Evolutionary conservation across 2,329 filamentous ascomycete genomes (phyloP).

Genomic region (Fusarium sp.): DNA sequence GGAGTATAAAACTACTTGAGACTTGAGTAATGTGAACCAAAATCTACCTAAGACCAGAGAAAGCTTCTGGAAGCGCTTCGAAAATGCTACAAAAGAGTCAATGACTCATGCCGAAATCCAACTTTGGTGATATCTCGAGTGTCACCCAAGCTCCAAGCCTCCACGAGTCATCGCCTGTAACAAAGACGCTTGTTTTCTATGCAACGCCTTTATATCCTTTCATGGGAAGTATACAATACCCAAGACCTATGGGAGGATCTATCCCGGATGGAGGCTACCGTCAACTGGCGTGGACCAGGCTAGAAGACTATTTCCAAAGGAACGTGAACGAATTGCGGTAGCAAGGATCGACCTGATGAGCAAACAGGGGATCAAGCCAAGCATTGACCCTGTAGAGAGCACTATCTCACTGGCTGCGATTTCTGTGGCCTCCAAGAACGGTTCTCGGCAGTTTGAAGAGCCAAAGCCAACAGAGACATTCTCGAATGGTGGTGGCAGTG

Average conservation of each 20-base stretch:
- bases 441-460: not conserved
- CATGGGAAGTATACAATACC: slow-evolving; percentile 22
- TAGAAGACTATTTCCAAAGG: slow-evolving; percentile 3
- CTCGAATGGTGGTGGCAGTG: not conserved
- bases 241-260: slow-evolving; percentile 37
- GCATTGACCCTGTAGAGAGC: slow-evolving; percentile 15
- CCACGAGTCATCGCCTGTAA: slow-evolving; percentile 40
- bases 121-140: slow-evolving; percentile 36
- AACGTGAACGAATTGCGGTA: slow-evolving; percentile 16
- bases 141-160: not conserved
- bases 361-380: not conserved
- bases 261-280: slow-evolving; percentile 36
- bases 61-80: not conserved
- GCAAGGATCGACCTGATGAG: slow-evolving; percentile 4
- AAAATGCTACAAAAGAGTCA: not conserved
- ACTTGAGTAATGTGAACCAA: not conserved
- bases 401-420: slow-evolving; percentile 1
- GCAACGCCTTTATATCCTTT: slow-evolving; percentile 32
- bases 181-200: slow-evolving; percentile 43
- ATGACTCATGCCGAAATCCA: slow-evolving; percentile 45
- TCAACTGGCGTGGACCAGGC: not conserved
- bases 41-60: not conserved
- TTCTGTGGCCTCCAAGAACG: not conserved
- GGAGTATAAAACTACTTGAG: slow-evolving; percentile 11
- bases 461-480: not conserved